phyloP scores from a whole-genome alignment of 208 protist genomes.

The Herpetomonas samuelpessoai region DNA sequence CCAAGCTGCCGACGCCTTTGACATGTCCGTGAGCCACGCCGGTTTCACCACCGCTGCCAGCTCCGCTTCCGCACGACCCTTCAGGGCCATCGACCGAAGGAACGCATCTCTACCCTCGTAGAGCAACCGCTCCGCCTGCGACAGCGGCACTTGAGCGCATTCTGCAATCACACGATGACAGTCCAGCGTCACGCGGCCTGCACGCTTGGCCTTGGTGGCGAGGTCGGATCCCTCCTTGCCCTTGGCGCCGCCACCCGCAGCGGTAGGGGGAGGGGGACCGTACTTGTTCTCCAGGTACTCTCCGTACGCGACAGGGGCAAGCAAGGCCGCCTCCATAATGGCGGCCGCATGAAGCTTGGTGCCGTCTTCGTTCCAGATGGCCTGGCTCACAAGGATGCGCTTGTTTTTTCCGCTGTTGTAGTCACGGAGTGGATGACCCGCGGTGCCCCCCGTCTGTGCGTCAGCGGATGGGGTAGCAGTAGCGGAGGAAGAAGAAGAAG shows the following conservation, averaged over 20 bases:
- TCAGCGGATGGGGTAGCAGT: neutral
- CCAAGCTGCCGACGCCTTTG: neutral
- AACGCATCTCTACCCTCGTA: conserved; percentile 11
- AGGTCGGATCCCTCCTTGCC: neutral
- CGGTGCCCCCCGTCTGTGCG: neutral
- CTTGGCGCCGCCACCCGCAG: neutral
- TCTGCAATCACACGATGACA: conserved; percentile 24
- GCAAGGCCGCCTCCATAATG: conserved; percentile 12
- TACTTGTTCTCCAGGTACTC: neutral
- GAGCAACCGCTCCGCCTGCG: conserved; percentile 13
- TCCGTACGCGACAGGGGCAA: neutral
- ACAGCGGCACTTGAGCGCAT: conserved; percentile 2
- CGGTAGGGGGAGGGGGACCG: neutral
- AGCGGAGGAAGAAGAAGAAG: too few relatives aligned
- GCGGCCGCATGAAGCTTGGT: conserved; percentile 18
- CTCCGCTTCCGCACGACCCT: neutral
- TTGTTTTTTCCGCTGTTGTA: conserved; percentile 7
- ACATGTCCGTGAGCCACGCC: neutral
- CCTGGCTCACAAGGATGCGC: conserved; percentile 35
- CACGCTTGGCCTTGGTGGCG: neutral
- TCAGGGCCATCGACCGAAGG: neutral
- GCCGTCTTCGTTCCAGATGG: conserved; percentile 29
- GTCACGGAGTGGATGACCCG: neutral
- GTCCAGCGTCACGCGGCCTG: conserved; percentile 12
- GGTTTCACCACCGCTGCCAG: neutral